Evolutionary conservation across 805 yeast genomes (phyloP).

Genomic region (Yamadazyma paraphyllophila): DNA sequence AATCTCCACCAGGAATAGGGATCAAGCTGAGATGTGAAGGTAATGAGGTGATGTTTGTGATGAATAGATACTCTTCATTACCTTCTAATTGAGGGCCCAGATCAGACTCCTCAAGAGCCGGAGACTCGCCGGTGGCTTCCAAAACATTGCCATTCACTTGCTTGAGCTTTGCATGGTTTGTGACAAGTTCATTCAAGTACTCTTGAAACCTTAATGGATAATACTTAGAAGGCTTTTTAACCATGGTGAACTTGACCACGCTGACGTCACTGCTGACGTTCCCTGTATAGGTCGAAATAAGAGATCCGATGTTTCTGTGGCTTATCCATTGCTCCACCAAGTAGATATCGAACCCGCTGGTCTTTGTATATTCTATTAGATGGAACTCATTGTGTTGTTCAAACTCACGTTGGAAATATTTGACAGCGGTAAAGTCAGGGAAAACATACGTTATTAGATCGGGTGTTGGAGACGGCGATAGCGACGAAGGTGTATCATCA

Average conservation of each 20-base stretch:
- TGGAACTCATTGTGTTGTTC: constrained; percentile 33
- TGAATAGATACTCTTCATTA: constrained; percentile 48
- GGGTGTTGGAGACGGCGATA: neutral
- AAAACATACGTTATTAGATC: constrained; percentile 41
- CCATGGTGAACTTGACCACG: constrained; percentile 55
- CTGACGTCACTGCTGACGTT: constrained; percentile 60
- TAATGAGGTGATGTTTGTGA: constrained; percentile 78
- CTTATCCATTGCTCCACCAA: constrained; percentile 94
- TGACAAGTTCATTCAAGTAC: constrained; percentile 63
- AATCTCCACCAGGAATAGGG: constrained; percentile 63
- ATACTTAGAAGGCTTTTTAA: constrained; percentile 43
- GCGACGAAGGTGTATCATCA: neutral
- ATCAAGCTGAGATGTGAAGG: constrained; percentile 73
- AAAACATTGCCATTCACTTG: constrained; percentile 24
- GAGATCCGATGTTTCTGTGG: constrained; percentile 61
- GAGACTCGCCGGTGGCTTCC: neutral
- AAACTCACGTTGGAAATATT: constrained; percentile 42
- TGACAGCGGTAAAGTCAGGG: constrained; percentile 59
- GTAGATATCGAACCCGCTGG: constrained; percentile 82
- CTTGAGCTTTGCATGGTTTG: constrained; percentile 70
- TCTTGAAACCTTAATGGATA: constrained; percentile 55
- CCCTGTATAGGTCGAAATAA: constrained; percentile 85
- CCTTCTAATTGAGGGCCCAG: neutral
- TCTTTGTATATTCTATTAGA: constrained; percentile 43
- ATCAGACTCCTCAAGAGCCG: neutral